Evolutionary conservation across 2,329 filamentous ascomycete species (phyloP), one percentile per base, ranked within the genome.

Genomic region (Aspergillus novoparasiticus): DNA sequence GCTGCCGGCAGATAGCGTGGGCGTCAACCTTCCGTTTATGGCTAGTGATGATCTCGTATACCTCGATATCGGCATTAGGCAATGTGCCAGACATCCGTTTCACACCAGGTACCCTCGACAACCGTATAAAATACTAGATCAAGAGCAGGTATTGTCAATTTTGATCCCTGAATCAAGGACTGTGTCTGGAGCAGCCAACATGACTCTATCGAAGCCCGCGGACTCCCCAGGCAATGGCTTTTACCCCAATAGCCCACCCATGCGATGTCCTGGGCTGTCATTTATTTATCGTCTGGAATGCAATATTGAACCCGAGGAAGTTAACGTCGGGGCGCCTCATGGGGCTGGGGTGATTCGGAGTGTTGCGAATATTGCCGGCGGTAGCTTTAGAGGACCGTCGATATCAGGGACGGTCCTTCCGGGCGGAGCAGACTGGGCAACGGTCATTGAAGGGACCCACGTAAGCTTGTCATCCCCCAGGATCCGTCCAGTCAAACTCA

Each of bases 241-340:
- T 43, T 72, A 68, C 54, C 64, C 66, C 1, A 54, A 68, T 36
- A 68, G 69, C 16, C 69, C 67, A 6, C 61, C 61, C 6, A 72
- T 73, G 70, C 71, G 71, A 10, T 67, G 62, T 46, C 70, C 70
- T 4, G 56, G 57, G 1, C 50, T 72, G 3, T 62, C 61, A 21
- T 71, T 68, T 55, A 59, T 72, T 8, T 72, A 73, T 53, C 66
- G 68, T 23, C 62, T 72, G 0, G 70, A 72, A 63, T 72, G 69
- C 46, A 64, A 68, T 23, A 72, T 71, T 34, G 62, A 51, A 11
- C 61, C 62, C 36, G 66, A 72, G 3, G 70, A 73, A 23, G 66
- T 71, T 36, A 58, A 70, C 11, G 26, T 72, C 2, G 69, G 69
- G 2, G 64, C 71, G 1, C 68, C 71, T 3, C 68, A 72, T 41